Conservation (phyloP, 495 filamentous ascomycete species). For the Penicillium odoratum region DNA sequence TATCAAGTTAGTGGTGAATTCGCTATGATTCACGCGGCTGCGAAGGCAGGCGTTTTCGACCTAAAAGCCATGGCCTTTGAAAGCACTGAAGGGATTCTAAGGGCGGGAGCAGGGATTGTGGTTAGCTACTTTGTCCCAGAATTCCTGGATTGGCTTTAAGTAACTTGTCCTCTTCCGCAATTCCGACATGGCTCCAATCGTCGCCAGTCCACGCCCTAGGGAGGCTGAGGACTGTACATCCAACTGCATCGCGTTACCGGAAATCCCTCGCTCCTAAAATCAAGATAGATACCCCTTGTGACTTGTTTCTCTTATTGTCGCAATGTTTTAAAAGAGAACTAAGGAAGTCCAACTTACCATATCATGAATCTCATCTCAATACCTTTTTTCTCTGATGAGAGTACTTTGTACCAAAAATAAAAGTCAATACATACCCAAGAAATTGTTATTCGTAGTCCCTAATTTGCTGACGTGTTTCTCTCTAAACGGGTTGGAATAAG, state of each 20-base stretch:
- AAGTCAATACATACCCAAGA: no score
- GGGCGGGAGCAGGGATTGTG: conserved; percentile 89
- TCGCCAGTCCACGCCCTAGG: neutral
- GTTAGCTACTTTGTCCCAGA: conserved; percentile 93
- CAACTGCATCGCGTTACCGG: neutral
- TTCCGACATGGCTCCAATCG: neutral
- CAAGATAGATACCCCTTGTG: neutral
- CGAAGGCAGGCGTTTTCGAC: conserved; percentile 97
- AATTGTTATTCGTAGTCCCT: no score
- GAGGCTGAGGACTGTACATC: neutral
- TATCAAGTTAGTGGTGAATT: conserved; percentile 98
- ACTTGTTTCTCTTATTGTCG: neutral
- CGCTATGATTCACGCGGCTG: conserved; percentile 96
- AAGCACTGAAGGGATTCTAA: conserved; percentile 84
- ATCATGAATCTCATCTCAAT: neutral
- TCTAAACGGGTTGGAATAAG: no score
- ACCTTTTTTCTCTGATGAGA: no score
- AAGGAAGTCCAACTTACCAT: neutral
- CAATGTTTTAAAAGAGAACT: neutral
- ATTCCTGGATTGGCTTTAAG: conserved; percentile 78
- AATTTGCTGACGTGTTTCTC: no score
- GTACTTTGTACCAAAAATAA: no score
- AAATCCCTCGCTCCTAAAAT: neutral
- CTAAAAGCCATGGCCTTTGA: conserved; percentile 95
- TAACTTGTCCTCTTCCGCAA: neutral